Evolutionary conservation across 2,329 filamentous ascomycete genomes (phyloP), one percentile per base, ranked within the genome.

Genomic region (Claviceps capensis): DNA sequence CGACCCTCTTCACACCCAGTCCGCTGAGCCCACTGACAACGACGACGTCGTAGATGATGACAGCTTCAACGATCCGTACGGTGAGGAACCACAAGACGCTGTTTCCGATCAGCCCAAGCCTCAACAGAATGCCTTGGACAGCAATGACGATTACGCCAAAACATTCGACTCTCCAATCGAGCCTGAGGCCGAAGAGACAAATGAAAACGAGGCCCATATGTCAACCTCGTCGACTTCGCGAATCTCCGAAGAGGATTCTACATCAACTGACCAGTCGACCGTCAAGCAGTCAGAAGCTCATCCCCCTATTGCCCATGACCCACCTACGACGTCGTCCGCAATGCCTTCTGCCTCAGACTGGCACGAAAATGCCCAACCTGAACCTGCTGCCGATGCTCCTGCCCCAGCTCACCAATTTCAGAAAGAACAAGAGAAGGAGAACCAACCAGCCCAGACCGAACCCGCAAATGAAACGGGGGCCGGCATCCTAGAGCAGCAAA

Each of bases 91-190:
- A 50, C 63, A 67, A 37, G 54, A 55, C 44, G 56, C 57, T 45
- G n/a, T 30, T 14, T 11, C 51, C 30, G 23, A 46, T 16, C 36
- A 51, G 17, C 56, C 58, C 51, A 62, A 62, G 52, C 60, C 57
- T 45, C 63, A 60, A 52, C 62, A 62, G 49, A 62, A 67, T 37
- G 47, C 62, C 19, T 56, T 58, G 50, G 62, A 65, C 58, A 64
- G 63, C 63, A 69, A 67, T 62, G 73, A 75, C 67, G 72, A 76
- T 58, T 74, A 76, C 65, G 70, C 72, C 59, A 75, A 71, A 62
- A 72, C 67, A 40, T 73, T 75, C 69, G 71, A 76, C 63, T 76
- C 74, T 53, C 70, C 72, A 52, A 66, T 67, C 60, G 66, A 60
- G 46, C 58, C 62, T 47, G 64, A 67, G 52, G 62, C 66, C 55